phyloP scores from a whole-genome alignment of 495 filamentous ascomycete species.

The Daldinia childiae region DNA sequence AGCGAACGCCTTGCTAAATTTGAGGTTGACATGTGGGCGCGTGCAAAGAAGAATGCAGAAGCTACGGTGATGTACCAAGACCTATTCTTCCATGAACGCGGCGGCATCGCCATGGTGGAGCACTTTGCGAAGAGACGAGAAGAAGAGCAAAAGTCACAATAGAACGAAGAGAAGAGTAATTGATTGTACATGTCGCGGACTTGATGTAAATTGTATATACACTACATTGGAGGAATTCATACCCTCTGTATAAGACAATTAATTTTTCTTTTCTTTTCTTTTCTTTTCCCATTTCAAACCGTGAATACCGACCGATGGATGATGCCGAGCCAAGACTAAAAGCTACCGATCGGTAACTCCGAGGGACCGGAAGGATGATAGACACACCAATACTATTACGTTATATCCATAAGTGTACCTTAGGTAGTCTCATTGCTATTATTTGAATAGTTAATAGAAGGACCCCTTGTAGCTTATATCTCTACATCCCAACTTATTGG shows the following conservation, averaged over 20 bases:
- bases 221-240: too few relatives aligned
- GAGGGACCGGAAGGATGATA: neutral
- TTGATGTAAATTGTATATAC: too few relatives aligned
- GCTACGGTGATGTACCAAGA: neutral
- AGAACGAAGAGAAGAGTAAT: neutral
- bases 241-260: too few relatives aligned
- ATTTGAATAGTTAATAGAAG: neutral
- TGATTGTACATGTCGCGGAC: neutral
- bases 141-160: neutral
- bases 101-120: neutral
- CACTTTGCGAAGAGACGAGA: neutral
- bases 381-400: neutral
- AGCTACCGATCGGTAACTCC: conserved; percentile 3
- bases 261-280: too few relatives aligned
- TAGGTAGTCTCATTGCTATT: neutral
- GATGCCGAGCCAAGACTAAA: neutral
- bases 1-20: neutral
- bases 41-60: neutral
- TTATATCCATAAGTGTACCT: neutral
- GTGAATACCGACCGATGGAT: neutral
- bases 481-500: neutral
- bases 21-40: neutral
- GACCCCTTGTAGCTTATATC: neutral
- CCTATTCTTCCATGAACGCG: neutral
- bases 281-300: neutral